These are phyloP conservation scores for Psilocybe sp. DNA, from an alignment of 768 basidiomycete genomes.

Conservation along the genomic window DNA sequence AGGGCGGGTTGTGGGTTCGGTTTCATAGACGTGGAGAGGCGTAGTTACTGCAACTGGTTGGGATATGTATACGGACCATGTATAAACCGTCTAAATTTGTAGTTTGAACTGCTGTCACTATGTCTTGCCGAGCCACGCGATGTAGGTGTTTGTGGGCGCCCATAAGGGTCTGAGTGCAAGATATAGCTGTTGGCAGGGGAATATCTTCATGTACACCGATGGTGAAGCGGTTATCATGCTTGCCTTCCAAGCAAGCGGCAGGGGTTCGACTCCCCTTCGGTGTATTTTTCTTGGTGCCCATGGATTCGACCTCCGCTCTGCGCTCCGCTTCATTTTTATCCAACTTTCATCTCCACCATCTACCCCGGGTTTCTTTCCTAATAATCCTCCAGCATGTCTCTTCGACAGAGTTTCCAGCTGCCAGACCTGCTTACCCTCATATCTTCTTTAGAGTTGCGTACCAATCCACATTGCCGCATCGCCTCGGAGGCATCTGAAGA, in stretches of 20 bases:
- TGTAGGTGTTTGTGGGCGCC: too few relatives aligned
- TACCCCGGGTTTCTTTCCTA: too few relatives aligned
- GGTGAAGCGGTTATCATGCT: constrained; percentile 92
- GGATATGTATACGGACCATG: too few relatives aligned
- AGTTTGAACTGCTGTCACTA: too few relatives aligned
- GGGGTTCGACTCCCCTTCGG: constrained; percentile 74
- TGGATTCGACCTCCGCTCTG: too few relatives aligned
- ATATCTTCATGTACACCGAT: constrained; percentile 34
- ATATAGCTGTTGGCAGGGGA: too few relatives aligned
- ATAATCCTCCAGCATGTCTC: neutral
- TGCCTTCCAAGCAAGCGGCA: constrained; percentile 82
- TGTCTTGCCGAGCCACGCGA: too few relatives aligned
- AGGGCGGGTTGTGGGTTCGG: constrained; percentile 63
- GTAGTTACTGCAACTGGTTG: too few relatives aligned
- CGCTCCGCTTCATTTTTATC: too few relatives aligned
- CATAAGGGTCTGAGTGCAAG: too few relatives aligned
- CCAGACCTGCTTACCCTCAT: constrained; percentile 15
- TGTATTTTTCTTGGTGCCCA: constrained; percentile 28
- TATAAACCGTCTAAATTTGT: too few relatives aligned
- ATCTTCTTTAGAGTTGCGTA: constrained; percentile 13
- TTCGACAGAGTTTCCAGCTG: constrained; percentile 15
- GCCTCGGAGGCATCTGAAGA: constrained; percentile 11
- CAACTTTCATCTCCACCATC: too few relatives aligned
- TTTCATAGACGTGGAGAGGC: constrained; percentile 25
- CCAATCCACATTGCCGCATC: constrained; percentile 13